Evolutionary conservation across 352 stramenopile species (phyloP).

Genomic region (Phytophthora nicotianae): DNA sequence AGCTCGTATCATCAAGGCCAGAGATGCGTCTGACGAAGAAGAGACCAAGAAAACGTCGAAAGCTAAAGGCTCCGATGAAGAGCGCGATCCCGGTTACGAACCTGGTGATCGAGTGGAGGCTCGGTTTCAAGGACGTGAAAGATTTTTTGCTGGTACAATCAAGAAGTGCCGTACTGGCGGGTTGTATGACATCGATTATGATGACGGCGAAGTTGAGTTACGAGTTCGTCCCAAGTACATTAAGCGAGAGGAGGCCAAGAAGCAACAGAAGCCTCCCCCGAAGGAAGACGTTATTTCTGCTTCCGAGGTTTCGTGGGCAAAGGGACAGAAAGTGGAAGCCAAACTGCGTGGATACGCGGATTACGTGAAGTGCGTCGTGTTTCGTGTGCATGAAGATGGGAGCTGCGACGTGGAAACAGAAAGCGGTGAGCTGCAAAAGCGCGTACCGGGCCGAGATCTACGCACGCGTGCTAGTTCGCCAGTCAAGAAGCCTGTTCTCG

Average conservation of each 20-base stretch:
- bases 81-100: conserved; percentile 31
- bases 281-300: conserved; percentile 37
- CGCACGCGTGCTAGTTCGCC: conserved; percentile 29
- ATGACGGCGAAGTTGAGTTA: conserved; percentile 68
- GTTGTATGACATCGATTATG: conserved; percentile 59
- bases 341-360: conserved; percentile 51
- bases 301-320: conserved; percentile 44
- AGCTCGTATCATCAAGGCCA: conserved; percentile 39
- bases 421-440: conserved; percentile 60
- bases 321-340: conserved; percentile 66
- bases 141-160: conserved; percentile 54
- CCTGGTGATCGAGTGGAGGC: conserved; percentile 55
- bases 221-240: conserved; percentile 56
- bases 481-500: conserved; percentile 41
- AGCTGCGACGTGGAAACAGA: conserved; percentile 75
- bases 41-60: conserved; percentile 10
- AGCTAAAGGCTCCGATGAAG: conserved; percentile 22
- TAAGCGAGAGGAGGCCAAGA: conserved; percentile 42
- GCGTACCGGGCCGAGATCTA: conserved; percentile 44
- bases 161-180: conserved; percentile 42
- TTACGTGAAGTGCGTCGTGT: conserved; percentile 59
- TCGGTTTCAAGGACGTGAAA: conserved; percentile 42
- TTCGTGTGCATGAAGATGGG: conserved; percentile 49
- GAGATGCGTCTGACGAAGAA: conserved; percentile 21
- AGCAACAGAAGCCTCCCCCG: conserved; percentile 29